Evolutionary conservation across 2,329 filamentous ascomycete species (phyloP).

Genomic region (Pseudocercospora eumusae): DNA sequence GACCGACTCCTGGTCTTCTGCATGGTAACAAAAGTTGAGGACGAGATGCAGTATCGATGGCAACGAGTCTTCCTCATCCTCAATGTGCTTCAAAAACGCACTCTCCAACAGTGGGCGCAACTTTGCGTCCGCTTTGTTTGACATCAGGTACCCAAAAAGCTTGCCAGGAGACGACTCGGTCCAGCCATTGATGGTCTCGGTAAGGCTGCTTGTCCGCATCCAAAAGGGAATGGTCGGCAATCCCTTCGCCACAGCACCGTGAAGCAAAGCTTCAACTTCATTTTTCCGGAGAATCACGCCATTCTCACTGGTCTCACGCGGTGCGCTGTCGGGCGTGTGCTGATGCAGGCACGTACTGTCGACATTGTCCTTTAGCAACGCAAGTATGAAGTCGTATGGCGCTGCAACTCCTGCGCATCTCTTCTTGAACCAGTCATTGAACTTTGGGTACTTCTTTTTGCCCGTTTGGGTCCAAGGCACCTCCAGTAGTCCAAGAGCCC

Average conservation of each 20-base stretch:
- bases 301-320: conserved; percentile 2
- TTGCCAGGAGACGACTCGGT: conserved; percentile 27
- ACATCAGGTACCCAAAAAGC: conserved; percentile 23
- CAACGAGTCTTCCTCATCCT: conserved; percentile 28
- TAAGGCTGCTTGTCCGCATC: conserved; percentile 12
- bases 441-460: conserved; percentile 17
- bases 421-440: conserved; percentile 14
- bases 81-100: conserved; percentile 22
- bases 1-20: not conserved
- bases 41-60: conserved; percentile 25
- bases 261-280: conserved; percentile 11
- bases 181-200: conserved; percentile 18
- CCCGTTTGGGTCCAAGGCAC: conserved; percentile 12
- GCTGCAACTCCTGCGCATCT: conserved; percentile 18
- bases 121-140: not conserved
- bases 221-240: conserved; percentile 9
- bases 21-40: conserved; percentile 23
- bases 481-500: conserved; percentile 25
- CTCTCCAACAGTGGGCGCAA: conserved; percentile 9
- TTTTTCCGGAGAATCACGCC: conserved; percentile 10
- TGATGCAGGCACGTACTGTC: conserved; percentile 5
- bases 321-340: not conserved
- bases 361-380: conserved; percentile 16
- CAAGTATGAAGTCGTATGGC: conserved; percentile 24
- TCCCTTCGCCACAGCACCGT: not conserved